These are phyloP conservation scores for Candida alai DNA, from an alignment of 805 yeast genomes.

Conservation along the genomic window DNA sequence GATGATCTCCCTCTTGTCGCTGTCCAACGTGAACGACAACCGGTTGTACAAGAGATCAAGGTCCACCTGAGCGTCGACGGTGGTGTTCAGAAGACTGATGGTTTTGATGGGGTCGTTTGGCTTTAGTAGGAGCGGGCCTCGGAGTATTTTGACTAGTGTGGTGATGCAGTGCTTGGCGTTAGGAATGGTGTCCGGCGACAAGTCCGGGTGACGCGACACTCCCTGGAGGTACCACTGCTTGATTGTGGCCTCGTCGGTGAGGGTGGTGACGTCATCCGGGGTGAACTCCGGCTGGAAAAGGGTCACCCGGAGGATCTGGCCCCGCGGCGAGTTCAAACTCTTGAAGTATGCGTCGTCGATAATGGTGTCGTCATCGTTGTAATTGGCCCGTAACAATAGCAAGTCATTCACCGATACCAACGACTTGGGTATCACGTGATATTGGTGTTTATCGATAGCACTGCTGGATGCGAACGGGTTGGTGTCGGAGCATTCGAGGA, in stretches of 20 bases:
- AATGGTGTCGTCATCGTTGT: conserved; percentile 8
- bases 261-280: conserved; percentile 40
- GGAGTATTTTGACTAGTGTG: conserved; percentile 59
- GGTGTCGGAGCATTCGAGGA: conserved; percentile 21
- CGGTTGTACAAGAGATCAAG: conserved; percentile 46
- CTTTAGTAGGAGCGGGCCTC: conserved; percentile 56
- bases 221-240: conserved; percentile 46
- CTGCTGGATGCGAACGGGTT: conserved; percentile 15
- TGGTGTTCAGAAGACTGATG: conserved; percentile 48
- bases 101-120: conserved; percentile 48
- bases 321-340: conserved; percentile 19
- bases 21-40: conserved; percentile 39
- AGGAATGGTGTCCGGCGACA: conserved; percentile 40
- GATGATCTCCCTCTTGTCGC: conserved; percentile 29
- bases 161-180: conserved; percentile 54
- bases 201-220: conserved; percentile 23
- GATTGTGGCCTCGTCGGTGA: conserved; percentile 48
- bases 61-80: conserved; percentile 55
- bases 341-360: conserved; percentile 35
- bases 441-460: conserved; percentile 32
- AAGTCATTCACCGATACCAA: conserved; percentile 28
- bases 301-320: conserved; percentile 46
- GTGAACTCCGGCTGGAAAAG: conserved; percentile 50
- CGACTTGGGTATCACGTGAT: conserved; percentile 25
- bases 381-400: conserved; percentile 12